Percentiles rank a stretch among this genome's conserved stretches.
phyloP scores from a whole-genome alignment of 495 filamentous ascomycete species.

The Hyaloscypha bicolor region DNA sequence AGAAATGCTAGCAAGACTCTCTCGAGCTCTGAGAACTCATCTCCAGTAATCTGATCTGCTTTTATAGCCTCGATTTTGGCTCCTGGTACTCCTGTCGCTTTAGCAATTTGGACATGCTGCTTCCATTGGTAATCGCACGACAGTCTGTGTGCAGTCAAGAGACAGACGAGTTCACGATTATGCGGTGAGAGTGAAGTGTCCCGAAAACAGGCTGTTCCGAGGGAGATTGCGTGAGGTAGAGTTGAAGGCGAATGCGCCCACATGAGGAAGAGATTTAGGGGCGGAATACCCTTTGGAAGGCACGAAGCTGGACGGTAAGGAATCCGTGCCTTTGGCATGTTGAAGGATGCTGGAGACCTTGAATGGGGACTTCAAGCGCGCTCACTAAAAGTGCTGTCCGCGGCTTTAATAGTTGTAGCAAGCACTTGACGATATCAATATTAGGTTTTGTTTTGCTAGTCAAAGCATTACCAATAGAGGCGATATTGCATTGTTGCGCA shows the following conservation, averaged over 20 bases:
- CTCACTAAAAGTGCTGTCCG: background rate
- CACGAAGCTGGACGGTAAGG: conserved; percentile 22
- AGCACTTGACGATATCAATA: background rate
- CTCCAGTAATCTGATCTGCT: conserved; percentile 13
- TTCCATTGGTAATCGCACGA: conserved; percentile 27
- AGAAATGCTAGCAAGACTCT: conserved; percentile 23
- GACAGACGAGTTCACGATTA: conserved; percentile 21
- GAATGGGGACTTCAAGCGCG: background rate
- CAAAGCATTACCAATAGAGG: conserved; percentile 1
- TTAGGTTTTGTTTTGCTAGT: background rate
- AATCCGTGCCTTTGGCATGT: conserved; percentile 19
- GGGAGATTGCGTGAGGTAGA: conserved; percentile 26
- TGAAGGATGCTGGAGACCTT: background rate
- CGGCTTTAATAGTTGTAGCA: background rate
- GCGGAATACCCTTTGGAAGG: conserved; percentile 18
- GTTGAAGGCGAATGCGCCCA: conserved; percentile 26
- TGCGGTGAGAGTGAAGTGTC: conserved; percentile 27
- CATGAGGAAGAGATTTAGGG: conserved; percentile 26
- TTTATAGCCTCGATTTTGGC: conserved; percentile 20
- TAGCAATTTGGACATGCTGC: conserved; percentile 22
- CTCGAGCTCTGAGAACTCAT: conserved; percentile 21
- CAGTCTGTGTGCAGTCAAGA: conserved; percentile 19
- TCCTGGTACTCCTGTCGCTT: conserved; percentile 11
- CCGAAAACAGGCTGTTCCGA: conserved; percentile 29
- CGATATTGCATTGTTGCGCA: background rate